A percentile compares a stretch with the other conserved stretches of the same genome.
These are phyloP conservation scores for Persicaria maculosa DNA, from an alignment of 148 eudicot genomes.

Conservation along the genomic window DNA sequence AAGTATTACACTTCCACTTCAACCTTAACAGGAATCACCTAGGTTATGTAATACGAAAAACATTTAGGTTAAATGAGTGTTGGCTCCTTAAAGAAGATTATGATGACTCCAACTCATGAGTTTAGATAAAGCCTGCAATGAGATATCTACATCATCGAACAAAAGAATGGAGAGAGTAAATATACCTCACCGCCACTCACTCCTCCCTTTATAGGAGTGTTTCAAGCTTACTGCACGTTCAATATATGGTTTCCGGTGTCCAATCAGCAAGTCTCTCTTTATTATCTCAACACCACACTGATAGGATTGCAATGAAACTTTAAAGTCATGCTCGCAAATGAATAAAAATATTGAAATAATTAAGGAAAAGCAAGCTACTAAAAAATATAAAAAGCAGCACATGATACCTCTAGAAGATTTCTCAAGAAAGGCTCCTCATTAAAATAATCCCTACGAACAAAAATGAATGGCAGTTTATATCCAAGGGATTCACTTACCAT, in stretches of 20 bases:
- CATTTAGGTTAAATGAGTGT: not conserved
- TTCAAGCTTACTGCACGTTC: constrained; percentile 90
- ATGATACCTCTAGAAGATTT: constrained; percentile 83
- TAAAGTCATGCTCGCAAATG: not conserved
- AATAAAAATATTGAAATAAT: constrained; percentile 1
- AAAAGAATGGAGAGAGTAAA: not conserved
- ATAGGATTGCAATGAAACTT: constrained; percentile 42
- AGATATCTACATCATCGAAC: not conserved
- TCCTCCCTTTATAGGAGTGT: constrained; percentile 90
- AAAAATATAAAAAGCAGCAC: constrained; percentile 10
- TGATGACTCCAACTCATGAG: not conserved
- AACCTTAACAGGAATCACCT: not conserved
- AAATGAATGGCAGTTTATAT: constrained; percentile 86
- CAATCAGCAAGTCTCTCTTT: constrained; percentile 89
- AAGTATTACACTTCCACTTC: not conserved
- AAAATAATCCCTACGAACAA: constrained; percentile 96
- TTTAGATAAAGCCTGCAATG: not conserved
- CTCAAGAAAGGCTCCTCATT: constrained; percentile 96
- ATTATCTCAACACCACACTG: constrained; percentile 99
- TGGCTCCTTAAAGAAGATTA: not conserved
- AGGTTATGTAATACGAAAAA: not conserved
- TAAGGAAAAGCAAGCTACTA: not conserved
- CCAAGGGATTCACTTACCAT: constrained; percentile 98
- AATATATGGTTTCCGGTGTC: constrained; percentile 93
- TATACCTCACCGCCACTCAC: constrained; percentile 88